Evolutionary conservation across 768 basidiomycete species (phyloP), one percentile per base, ranked within the genome.

Genomic region (Mycena haematopus): DNA sequence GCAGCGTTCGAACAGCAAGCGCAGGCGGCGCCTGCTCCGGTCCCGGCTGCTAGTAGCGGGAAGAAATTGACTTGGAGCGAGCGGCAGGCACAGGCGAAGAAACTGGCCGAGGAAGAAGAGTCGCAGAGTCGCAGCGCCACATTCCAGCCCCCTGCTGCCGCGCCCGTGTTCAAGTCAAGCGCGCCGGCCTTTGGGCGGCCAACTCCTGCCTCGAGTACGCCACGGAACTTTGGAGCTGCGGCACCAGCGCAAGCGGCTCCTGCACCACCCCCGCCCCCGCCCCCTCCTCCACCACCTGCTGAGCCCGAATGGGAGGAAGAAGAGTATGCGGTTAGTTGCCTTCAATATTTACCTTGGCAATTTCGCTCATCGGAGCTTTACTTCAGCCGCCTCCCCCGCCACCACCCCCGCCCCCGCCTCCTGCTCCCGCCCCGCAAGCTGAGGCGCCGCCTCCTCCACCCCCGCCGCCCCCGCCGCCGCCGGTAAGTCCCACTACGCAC

Each of bases 21-120:
- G 51, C 68, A 76, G 25, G 66, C 74, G 19, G n/a, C 76, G n/a
- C 62, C 76, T 0, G 68, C 69, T 5, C 65, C 65, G n/a, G 66
- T 69, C 9, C 65, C 60, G 59, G 64, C 72, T 27, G 65, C 67
- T 13, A 70, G 73, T 57, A 77, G 77, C 22, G 85, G 82, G 1
- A 92, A 92, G 79, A 96, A 94, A 74, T 74, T 96, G 64, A 96
- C 96, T 0, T 99, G 96, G 96, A 91, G 85, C 60, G 92, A 99
- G 73, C 83, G 96, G 22, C 96, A 98, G 72, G 95, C 92, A 0
- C 78, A 89, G n/a, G 90, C 94, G 1, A 96, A 95, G 80, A 89
- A 90, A 71, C 91, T 93, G 68, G 80, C 83, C 17, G 92, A 89
- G 66, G 93, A 92, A 67, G 95, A 94, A 59, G 88, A 88, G 62